These are phyloP conservation scores for Metarhizium album DNA, from an alignment of 2,329 filamentous ascomycete species.

Conservation along the genomic window DNA sequence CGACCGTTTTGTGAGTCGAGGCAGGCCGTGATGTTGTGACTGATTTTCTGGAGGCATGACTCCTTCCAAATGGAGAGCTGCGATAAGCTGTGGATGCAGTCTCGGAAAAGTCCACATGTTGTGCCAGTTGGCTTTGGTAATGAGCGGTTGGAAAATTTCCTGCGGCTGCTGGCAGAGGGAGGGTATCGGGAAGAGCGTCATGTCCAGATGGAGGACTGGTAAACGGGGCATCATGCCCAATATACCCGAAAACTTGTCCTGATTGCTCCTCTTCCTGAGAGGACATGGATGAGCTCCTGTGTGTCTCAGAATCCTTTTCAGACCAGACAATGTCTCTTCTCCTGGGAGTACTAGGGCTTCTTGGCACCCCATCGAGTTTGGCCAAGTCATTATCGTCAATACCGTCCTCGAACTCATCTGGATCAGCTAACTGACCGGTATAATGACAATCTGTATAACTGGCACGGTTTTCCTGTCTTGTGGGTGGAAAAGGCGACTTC, in stretches of 20 bases:
- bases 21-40: slow-evolving; percentile 3
- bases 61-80: slow-evolving; percentile 18
- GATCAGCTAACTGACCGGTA: neutral
- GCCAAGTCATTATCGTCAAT: slow-evolving; percentile 16
- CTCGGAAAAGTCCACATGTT: slow-evolving; percentile 22
- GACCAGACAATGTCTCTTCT: slow-evolving; percentile 17
- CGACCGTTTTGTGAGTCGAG: neutral
- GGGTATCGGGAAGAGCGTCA: slow-evolving; percentile 20
- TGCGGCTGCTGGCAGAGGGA: slow-evolving; percentile 14
- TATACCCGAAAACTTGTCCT: slow-evolving; percentile 14
- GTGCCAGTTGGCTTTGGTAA: neutral
- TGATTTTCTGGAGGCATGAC: slow-evolving; percentile 4
- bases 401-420: slow-evolving; percentile 13
- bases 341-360: neutral
- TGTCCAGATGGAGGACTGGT: slow-evolving; percentile 17
- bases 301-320: slow-evolving; percentile 15
- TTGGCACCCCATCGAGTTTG: slow-evolving; percentile 8
- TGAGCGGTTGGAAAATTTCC: neutral
- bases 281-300: slow-evolving; percentile 19
- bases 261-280: slow-evolving; percentile 9
- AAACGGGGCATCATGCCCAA: slow-evolving; percentile 14
- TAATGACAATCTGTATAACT: neutral
- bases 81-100: slow-evolving; percentile 23
- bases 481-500: slow-evolving; percentile 7
- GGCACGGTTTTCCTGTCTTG: neutral